Percentiles rank a stretch among this genome's conserved stretches.
Evolutionary conservation across 2,329 filamentous ascomycete genomes (phyloP).

Genomic region (Mariannaea sp.): DNA sequence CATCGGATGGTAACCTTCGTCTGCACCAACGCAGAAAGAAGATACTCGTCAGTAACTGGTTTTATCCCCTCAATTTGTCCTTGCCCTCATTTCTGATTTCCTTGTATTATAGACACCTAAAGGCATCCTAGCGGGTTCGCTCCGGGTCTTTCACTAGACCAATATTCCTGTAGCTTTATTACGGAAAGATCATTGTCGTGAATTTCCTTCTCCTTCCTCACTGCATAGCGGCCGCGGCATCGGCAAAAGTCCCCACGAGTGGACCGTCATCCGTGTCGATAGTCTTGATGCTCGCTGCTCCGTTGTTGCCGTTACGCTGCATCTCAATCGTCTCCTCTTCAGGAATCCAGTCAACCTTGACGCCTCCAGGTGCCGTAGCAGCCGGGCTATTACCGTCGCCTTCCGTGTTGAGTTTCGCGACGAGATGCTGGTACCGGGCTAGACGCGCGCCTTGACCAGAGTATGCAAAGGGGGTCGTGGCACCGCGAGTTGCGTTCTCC

Average conservation of each 20-base stretch:
- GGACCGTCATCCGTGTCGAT: conserved; percentile 45
- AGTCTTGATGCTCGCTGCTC: conserved; percentile 41
- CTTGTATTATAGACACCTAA: not conserved
- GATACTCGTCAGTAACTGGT: not conserved
- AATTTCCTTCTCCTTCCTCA: conserved; percentile 40
- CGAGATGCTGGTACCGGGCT: conserved; percentile 64
- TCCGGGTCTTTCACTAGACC: not conserved
- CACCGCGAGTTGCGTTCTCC: conserved; percentile 45
- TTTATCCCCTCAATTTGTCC: conserved; percentile 3
- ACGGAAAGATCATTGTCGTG: conserved; percentile 6
- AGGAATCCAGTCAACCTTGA: conserved; percentile 60
- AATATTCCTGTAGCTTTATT: not conserved
- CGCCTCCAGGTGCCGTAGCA: conserved; percentile 38
- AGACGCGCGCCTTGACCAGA: conserved; percentile 61
- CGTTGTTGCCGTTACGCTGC: conserved; percentile 48
- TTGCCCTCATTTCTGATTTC: not conserved
- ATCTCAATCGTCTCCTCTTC: conserved; percentile 56
- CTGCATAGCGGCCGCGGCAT: conserved; percentile 60
- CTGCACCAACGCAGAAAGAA: not conserved
- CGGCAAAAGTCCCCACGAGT: conserved; percentile 64
- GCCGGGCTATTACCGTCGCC: conserved; percentile 39
- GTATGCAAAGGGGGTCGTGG: conserved; percentile 50
- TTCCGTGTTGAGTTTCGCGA: conserved; percentile 62
- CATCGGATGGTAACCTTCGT: not conserved
- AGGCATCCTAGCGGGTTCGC: not conserved